A percentile compares a stretch with the other conserved stretches of the same genome.
These are phyloP conservation scores for Leccinum arenicola DNA, from an alignment of 768 basidiomycete genomes.

Conservation along the genomic window DNA sequence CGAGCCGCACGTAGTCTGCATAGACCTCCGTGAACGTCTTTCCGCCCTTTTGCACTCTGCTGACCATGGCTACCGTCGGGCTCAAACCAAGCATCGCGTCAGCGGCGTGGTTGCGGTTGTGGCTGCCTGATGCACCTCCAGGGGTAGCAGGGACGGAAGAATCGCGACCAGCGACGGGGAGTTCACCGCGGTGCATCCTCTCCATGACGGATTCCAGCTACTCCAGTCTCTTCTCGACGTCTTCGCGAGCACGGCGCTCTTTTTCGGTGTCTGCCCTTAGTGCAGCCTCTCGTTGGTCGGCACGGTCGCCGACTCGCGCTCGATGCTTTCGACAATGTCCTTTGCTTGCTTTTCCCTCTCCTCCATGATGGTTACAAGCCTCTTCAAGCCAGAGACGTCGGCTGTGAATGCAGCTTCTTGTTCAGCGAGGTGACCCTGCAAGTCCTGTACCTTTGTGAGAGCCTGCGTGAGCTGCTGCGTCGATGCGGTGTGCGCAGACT, in stretches of 20 bases:
- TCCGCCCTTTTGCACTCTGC: slow-evolving; percentile 70
- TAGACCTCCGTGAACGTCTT: slow-evolving; percentile 95
- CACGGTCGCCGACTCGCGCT: slow-evolving; percentile 78
- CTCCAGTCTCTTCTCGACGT: slow-evolving; percentile 66
- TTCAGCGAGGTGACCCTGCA: slow-evolving; percentile 17
- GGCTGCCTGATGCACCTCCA: slow-evolving; percentile 40
- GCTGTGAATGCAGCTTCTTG: no score
- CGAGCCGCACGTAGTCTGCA: slow-evolving; percentile 58
- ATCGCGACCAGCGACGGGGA: slow-evolving; percentile 52
- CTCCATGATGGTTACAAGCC: no score
- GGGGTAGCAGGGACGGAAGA: slow-evolving; percentile 37
- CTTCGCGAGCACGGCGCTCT: slow-evolving; percentile 66
- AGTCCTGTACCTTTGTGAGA: no score
- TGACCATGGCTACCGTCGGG: slow-evolving; percentile 81
- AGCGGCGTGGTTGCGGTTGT: slow-evolving; percentile 33
- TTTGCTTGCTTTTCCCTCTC: no score
- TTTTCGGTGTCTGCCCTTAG: slow-evolving; percentile 70
- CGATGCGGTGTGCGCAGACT: no score
- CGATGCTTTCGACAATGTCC: slow-evolving; percentile 40
- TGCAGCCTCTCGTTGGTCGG: slow-evolving; percentile 62
- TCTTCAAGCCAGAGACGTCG: no score
- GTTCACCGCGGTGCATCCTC: slow-evolving; percentile 68
- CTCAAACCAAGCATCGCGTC: slow-evolving; percentile 66
- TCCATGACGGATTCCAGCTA: slow-evolving; percentile 74
- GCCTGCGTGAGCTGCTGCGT: no score